A percentile compares a stretch with the other conserved stretches of the same genome.
These are phyloP conservation scores for Fusarium dimerum DNA, from an alignment of 2,329 filamentous ascomycete species.

Conservation along the genomic window DNA sequence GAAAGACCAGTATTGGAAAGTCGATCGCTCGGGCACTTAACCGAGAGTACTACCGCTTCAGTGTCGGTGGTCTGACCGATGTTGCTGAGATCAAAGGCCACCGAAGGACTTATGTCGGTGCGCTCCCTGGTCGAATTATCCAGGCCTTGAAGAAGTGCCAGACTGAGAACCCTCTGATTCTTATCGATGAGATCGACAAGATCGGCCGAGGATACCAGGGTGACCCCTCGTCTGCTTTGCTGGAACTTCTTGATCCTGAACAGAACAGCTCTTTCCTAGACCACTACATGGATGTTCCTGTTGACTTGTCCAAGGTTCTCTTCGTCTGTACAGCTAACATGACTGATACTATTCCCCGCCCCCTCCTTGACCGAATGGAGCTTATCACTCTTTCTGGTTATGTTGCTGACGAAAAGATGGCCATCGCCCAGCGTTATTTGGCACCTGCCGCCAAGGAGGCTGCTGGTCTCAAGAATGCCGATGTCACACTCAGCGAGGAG, in stretches of 20 bases:
- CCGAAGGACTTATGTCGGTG: constrained; percentile 92
- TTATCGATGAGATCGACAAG: constrained; percentile 98
- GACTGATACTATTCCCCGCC: constrained; percentile 95
- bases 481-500: constrained; percentile 82
- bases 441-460: constrained; percentile 93
- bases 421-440: constrained; percentile 91
- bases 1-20: constrained; percentile 98
- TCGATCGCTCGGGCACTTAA: constrained; percentile 94
- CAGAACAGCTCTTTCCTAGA: constrained; percentile 97
- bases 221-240: constrained; percentile 88
- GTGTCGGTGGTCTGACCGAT: constrained; percentile 93
- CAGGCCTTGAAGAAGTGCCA: constrained; percentile 99
- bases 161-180: constrained; percentile 93
- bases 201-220: constrained; percentile 96
- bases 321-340: constrained; percentile 99
- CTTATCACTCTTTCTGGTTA: constrained; percentile 95
- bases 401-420: constrained; percentile 98
- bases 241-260: constrained; percentile 93
- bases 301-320: constrained; percentile 94
- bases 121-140: constrained; percentile 92
- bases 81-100: constrained; percentile 99
- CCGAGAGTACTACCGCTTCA: constrained; percentile 97
- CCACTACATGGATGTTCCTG: constrained; percentile 97
- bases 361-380: constrained; percentile 95
- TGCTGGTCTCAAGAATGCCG: constrained; percentile 84